Evolutionary conservation across 2,329 filamentous ascomycete genomes (phyloP), one percentile per base, ranked within the genome.

Genomic region (Berkeleyomyces basicola): DNA sequence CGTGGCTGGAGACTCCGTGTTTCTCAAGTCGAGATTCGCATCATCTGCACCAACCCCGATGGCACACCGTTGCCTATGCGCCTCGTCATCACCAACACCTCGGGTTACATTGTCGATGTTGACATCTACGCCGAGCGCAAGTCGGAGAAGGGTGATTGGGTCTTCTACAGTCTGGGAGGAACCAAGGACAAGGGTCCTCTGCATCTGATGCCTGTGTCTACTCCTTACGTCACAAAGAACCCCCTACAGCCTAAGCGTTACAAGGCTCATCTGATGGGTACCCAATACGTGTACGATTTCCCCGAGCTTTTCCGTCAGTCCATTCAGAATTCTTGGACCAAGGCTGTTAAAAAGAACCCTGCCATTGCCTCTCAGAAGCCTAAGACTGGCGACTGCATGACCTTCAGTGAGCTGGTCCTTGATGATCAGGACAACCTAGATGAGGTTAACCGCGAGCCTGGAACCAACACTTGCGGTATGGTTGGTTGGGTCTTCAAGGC

Each of bases 261-360:
- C 85, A 96, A 96, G 86, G 93, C 93, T 68, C 93, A 99, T 73
- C 79, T 97, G 66, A 96, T 99, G 91, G 93, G 93, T 67, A 99
- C 93, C 37, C 93, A 99, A 76, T 99, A 96, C 73, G 93, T 97
- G 62, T 99, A 99, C 74, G 93, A 99, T 75, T 99, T 99, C 86
- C 93, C 93, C 39, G 93, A 99, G 80, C 85, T 99, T 58, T 99
- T 99, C 87, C 85, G 93, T 71, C 93, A 97, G 76, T 90, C 93
- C 53, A 90, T 96, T 72, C 90, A 96, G 78, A 96, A 96, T 80
- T 88, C 83, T 75, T 99, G 93, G 93, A 77, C 78, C 71, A 85
- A 86, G 73, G 84, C 85, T 63, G 80, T 88, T 67, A 83, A 85
- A 72, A 85, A 85, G 72, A 85, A 92, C 70, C 80, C 89, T 9